phyloP scores from a whole-genome alignment of 805 yeast species.

The Jamesozyma gamospora region DNA sequence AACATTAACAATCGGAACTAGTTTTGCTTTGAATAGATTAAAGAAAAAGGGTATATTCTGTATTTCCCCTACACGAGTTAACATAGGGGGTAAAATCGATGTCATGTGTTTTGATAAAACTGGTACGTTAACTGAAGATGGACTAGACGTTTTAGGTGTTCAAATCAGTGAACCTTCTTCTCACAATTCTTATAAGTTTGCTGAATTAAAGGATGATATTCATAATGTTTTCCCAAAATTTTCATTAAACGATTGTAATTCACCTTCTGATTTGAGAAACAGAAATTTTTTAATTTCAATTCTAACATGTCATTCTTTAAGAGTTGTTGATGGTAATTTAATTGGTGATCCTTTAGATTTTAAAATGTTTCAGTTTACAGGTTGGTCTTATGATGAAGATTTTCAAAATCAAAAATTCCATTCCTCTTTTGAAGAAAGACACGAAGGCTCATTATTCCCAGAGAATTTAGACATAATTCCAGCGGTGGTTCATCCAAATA shows the following conservation, averaged over 20 bases:
- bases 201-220: slow-evolving; percentile 18
- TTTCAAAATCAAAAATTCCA: slow-evolving; percentile 32
- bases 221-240: slow-evolving; percentile 20
- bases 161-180: slow-evolving; percentile 27
- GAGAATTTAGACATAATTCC: slow-evolving; percentile 39
- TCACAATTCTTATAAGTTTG: slow-evolving; percentile 16
- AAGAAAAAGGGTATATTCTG: slow-evolving; percentile 67
- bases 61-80: slow-evolving; percentile 88
- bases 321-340: slow-evolving; percentile 65
- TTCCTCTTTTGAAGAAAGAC: slow-evolving; percentile 32
- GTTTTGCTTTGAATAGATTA: slow-evolving; percentile 75
- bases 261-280: slow-evolving; percentile 22
- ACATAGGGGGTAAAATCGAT: slow-evolving; percentile 92
- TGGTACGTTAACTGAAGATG: slow-evolving; percentile 95
- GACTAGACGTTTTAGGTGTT: slow-evolving; percentile 76
- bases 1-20: slow-evolving; percentile 90
- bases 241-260: slow-evolving; percentile 24
- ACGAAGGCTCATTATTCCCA: slow-evolving; percentile 32
- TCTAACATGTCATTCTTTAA: slow-evolving; percentile 76
- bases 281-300: slow-evolving; percentile 31
- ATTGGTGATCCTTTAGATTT: slow-evolving; percentile 91
- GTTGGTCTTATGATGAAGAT: slow-evolving; percentile 68
- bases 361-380: slow-evolving; percentile 87
- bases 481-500: slow-evolving; percentile 38
- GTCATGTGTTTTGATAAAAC: slow-evolving; percentile 92